Evolutionary conservation across 805 yeast genomes (phyloP).

Genomic region (Schwanniomyces polymorphus): DNA sequence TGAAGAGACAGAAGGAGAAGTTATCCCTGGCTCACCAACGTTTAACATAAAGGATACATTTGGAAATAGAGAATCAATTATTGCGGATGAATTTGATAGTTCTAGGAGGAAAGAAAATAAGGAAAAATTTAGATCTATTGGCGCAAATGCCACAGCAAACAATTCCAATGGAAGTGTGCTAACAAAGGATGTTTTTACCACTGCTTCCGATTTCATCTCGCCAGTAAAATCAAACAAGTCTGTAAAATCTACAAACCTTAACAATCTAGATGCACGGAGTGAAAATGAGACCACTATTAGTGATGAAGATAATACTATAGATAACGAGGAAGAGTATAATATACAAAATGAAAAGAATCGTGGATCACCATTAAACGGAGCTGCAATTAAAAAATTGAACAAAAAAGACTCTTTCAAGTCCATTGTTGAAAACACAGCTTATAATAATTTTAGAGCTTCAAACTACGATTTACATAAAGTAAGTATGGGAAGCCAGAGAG

Average conservation of each 20-base stretch:
- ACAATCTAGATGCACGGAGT: neutral
- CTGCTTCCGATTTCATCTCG: slow-evolving; percentile 19
- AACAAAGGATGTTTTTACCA: slow-evolving; percentile 22
- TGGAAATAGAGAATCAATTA: slow-evolving; percentile 11
- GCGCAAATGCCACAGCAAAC: slow-evolving; percentile 11
- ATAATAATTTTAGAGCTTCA: slow-evolving; percentile 27
- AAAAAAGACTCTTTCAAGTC: slow-evolving; percentile 22
- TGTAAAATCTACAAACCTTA: neutral
- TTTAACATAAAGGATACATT: slow-evolving; percentile 11
- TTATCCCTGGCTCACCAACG: slow-evolving; percentile 11
- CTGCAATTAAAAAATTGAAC: slow-evolving; percentile 7
- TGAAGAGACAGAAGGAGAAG: slow-evolving; percentile 3
- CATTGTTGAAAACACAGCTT: slow-evolving; percentile 36
- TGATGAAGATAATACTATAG: neutral
- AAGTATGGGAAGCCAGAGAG: neutral
- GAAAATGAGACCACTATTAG: neutral
- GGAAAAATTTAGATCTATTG: slow-evolving; percentile 15
- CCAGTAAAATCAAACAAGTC: slow-evolving; percentile 4
- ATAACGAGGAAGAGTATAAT: neutral
- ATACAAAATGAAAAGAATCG: slow-evolving; percentile 2
- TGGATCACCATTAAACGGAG: slow-evolving; percentile 10
- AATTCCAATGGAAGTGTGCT: slow-evolving; percentile 10
- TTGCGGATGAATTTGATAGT: slow-evolving; percentile 12
- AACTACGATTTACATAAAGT: neutral
- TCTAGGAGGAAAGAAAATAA: slow-evolving; percentile 8